A percentile compares a stretch with the other conserved stretches of the same genome.
These are phyloP conservation scores for Hygrophila difformis DNA, from an alignment of 257 asterid genomes.

Conservation along the genomic window DNA sequence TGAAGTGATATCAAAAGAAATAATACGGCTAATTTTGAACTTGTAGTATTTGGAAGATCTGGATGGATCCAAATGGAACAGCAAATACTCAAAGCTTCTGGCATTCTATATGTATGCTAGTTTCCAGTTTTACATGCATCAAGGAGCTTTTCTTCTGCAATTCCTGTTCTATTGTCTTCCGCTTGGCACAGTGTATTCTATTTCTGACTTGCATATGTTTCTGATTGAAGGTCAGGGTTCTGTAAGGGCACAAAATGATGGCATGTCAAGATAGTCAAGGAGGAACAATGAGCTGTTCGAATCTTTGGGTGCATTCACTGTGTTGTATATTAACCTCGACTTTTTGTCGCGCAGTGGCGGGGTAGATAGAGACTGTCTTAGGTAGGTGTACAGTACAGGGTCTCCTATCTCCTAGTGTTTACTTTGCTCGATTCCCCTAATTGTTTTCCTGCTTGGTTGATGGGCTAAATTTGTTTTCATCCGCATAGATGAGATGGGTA, in stretches of 20 bases:
- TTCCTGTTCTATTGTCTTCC: too few species aligned
- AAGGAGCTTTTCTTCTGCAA: too few species aligned
- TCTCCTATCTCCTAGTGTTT: constrained; percentile 32
- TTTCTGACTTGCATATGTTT: too few species aligned
- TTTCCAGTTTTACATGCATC: too few species aligned
- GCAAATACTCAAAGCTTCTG: too few species aligned
- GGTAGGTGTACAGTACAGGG: constrained; percentile 78
- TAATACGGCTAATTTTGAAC: too few species aligned
- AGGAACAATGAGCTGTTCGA: constrained; percentile 20
- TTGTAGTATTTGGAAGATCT: too few species aligned
- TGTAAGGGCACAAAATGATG: constrained; percentile 22
- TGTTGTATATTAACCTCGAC: constrained; percentile 43
- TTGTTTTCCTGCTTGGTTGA: constrained; percentile 23
- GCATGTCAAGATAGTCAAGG: constrained; percentile 16
- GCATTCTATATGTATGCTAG: too few species aligned
- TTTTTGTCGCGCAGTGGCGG: constrained; percentile 20
- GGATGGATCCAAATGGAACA: too few species aligned
- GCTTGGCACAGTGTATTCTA: too few species aligned
- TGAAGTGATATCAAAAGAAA: too few species aligned
- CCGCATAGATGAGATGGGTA: constrained; percentile 28
- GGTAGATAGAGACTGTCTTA: constrained; percentile 47
- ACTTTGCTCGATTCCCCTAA: constrained; percentile 9
- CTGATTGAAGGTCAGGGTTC: constrained; percentile 36
- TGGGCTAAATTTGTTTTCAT: constrained; percentile 37
- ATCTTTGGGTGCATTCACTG: constrained; percentile 32